A percentile compares a stretch with the other conserved stretches of the same genome.
Evolutionary conservation across 164 flowering plant species (phyloP).

Genomic region (Malania oleifera): DNA sequence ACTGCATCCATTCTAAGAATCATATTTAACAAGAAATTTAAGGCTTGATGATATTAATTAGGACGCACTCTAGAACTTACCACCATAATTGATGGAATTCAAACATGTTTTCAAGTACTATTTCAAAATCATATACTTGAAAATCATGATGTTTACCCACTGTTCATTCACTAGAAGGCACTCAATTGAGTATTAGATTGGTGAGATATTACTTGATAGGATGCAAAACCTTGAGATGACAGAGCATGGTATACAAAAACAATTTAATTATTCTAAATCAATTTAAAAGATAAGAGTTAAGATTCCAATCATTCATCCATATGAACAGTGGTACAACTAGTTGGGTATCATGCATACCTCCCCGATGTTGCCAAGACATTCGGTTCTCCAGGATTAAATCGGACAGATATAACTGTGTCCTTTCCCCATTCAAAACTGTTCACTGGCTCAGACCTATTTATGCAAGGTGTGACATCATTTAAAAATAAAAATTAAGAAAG

Average conservation of each 20-base stretch:
- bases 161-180: no score
- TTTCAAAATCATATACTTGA: no score
- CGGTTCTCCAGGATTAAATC: constrained; percentile 90
- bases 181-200: no score
- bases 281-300: background rate
- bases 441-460: constrained; percentile 79
- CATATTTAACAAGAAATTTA: no score
- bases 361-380: constrained; percentile 76
- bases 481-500: background rate
- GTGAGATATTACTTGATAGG: background rate
- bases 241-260: no score
- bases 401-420: constrained; percentile 67
- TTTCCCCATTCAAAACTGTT: constrained; percentile 79
- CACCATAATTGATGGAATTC: no score
- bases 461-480: background rate
- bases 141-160: no score
- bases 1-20: no score
- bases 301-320: background rate
- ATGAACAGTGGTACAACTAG: background rate
- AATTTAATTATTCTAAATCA: no score
- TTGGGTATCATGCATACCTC: constrained; percentile 38
- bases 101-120: no score
- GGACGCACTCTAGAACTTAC: no score
- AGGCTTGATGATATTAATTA: no score
- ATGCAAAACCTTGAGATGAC: background rate